These are phyloP conservation scores for Raffaelea albimanens DNA, from an alignment of 2,329 filamentous ascomycete species.

Conservation along the genomic window DNA sequence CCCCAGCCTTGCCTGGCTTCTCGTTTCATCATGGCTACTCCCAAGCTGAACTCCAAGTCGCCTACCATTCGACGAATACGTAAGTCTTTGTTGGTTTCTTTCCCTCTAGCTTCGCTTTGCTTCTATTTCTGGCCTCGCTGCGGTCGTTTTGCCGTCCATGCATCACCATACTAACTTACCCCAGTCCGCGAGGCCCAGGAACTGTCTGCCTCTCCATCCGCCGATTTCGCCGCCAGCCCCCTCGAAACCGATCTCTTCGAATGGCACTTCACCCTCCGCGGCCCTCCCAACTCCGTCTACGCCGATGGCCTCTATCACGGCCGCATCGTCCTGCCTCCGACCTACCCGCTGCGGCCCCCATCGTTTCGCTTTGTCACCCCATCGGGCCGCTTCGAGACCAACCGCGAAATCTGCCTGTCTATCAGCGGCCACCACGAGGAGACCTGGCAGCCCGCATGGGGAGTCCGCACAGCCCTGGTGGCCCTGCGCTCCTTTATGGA, in stretches of 20 bases:
- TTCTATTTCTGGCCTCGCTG: neutral
- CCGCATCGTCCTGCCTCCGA: conserved; percentile 79
- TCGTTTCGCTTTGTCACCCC: conserved; percentile 94
- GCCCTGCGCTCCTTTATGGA: conserved; percentile 87
- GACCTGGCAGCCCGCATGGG: conserved; percentile 98
- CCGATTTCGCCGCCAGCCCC: conserved; percentile 78
- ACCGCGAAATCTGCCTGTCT: conserved; percentile 90
- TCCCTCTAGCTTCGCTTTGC: neutral
- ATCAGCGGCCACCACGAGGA: conserved; percentile 96
- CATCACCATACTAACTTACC: conserved; percentile 1
- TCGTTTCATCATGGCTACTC: conserved; percentile 26
- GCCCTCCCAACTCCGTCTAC: conserved; percentile 74
- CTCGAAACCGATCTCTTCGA: conserved; percentile 89
- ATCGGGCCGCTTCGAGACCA: conserved; percentile 86
- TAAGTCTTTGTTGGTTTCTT: conserved; percentile 28
- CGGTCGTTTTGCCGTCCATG: neutral
- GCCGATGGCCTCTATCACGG: conserved; percentile 85
- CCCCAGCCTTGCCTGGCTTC: neutral
- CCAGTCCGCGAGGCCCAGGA: conserved; percentile 85
- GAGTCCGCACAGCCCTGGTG: conserved; percentile 77
- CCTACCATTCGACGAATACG: conserved; percentile 79
- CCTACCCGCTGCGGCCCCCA: conserved; percentile 85
- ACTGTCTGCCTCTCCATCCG: conserved; percentile 67
- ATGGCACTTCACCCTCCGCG: conserved; percentile 97
- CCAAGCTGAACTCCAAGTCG: conserved; percentile 61